Conservation (phyloP, 2,329 filamentous ascomycete species). For the Biscogniauxia mediterranea region DNA sequence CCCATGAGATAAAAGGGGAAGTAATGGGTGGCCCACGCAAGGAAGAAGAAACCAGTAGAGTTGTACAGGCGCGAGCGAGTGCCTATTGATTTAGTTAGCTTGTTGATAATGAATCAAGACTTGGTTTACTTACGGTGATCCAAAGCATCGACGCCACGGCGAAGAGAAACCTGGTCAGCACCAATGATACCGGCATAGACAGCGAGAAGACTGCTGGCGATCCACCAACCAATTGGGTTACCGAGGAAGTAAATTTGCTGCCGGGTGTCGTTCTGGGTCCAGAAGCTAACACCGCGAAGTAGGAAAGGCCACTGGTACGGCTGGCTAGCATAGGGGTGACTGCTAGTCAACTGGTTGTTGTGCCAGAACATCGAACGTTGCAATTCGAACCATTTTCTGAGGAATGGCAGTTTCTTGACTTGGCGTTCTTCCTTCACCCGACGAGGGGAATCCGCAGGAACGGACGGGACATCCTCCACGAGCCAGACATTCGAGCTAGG, state of each 20-base stretch:
- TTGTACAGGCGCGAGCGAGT: slow-evolving; percentile 95
- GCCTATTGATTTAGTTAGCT: slow-evolving; percentile 47
- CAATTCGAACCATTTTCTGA: slow-evolving; percentile 93
- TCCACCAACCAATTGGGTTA: slow-evolving; percentile 97
- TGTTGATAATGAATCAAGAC: neutral
- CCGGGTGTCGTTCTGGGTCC: slow-evolving; percentile 92
- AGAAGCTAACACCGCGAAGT: slow-evolving; percentile 96
- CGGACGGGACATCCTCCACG: slow-evolving; percentile 83
- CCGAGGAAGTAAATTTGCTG: slow-evolving; percentile 99
- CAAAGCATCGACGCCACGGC: slow-evolving; percentile 88
- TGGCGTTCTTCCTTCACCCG: slow-evolving; percentile 73
- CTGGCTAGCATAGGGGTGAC: slow-evolving; percentile 91
- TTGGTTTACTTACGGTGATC: slow-evolving; percentile 78
- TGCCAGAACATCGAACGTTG: slow-evolving; percentile 99
- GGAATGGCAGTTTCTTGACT: slow-evolving; percentile 82
- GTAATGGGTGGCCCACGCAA: slow-evolving; percentile 96
- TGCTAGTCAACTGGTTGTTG: slow-evolving; percentile 96
- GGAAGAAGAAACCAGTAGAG: slow-evolving; percentile 98
- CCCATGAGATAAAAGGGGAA: slow-evolving; percentile 98
- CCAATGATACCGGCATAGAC: slow-evolving; percentile 90
- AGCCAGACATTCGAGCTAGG: slow-evolving; percentile 94
- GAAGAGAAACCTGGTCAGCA: slow-evolving; percentile 89
- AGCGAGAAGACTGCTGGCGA: slow-evolving; percentile 85
- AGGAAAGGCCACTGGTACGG: slow-evolving; percentile 98
- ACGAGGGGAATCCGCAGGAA: slow-evolving; percentile 69